A percentile compares a stretch with the other conserved stretches of the same genome.
phyloP scores from a whole-genome alignment of 2,329 filamentous ascomycete species.

The Orbilia brochopaga region DNA sequence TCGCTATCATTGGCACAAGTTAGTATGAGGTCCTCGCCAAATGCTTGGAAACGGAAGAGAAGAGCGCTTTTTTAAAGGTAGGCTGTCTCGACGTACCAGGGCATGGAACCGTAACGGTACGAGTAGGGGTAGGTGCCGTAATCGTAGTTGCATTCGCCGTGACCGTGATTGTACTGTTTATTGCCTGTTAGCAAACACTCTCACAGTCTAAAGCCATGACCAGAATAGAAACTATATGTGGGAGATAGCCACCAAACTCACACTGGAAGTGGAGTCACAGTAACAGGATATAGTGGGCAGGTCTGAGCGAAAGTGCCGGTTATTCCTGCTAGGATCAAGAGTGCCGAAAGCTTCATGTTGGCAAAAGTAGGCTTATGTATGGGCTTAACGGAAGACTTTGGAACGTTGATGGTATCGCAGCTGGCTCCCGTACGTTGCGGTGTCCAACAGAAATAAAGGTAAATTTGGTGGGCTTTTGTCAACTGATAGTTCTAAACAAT shows the following conservation, averaged over 20 bases:
- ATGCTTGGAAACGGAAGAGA: background rate
- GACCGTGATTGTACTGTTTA: conserved; percentile 30
- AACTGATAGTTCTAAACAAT: too few species aligned
- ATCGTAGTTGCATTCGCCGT: conserved; percentile 42
- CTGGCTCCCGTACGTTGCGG: too few species aligned
- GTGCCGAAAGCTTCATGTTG: conserved; percentile 39
- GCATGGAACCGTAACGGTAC: conserved; percentile 41
- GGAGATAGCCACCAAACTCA: conserved; percentile 2
- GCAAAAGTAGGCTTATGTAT: background rate
- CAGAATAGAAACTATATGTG: background rate
- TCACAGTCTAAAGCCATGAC: background rate
- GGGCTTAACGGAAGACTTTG: background rate
- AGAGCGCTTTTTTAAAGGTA: too few species aligned
- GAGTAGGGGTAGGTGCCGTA: conserved; percentile 36
- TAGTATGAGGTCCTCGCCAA: too few species aligned
- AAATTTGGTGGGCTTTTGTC: too few species aligned
- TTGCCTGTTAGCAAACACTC: background rate
- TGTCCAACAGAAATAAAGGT: too few species aligned
- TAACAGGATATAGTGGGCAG: conserved; percentile 41
- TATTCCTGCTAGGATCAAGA: conserved; percentile 27
- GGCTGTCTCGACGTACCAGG: conserved; percentile 44
- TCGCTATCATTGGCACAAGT: conserved; percentile 11
- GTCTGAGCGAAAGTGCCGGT: conserved; percentile 41
- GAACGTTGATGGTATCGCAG: too few species aligned
- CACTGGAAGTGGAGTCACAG: conserved; percentile 43